Evolutionary conservation across 192 early-diverging fungal species (phyloP).

Genomic region (Coemansia guatemalensis): DNA sequence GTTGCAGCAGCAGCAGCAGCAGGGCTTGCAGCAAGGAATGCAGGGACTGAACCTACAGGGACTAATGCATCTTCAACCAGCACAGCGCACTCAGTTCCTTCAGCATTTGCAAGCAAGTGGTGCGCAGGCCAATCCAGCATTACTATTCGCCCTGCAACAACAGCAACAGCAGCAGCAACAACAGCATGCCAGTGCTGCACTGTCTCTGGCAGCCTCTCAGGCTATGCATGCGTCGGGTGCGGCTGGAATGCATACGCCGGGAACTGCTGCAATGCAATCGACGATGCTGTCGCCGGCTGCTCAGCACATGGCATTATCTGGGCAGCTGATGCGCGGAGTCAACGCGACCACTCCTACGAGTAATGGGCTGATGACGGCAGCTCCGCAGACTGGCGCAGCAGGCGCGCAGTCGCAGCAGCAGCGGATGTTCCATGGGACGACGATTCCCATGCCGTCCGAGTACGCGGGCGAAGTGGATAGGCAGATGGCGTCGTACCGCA

Average conservation of each 20-base stretch:
- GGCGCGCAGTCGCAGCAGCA: conserved; percentile 10
- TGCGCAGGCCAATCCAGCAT: conserved; percentile 15
- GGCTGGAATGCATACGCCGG: too few species aligned
- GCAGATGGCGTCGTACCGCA: conserved; percentile 14
- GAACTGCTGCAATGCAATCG: too few species aligned
- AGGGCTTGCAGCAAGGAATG: conserved; percentile 16
- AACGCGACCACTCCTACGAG: too few species aligned
- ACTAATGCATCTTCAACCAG: conserved; percentile 13
- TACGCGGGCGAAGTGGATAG: conserved; percentile 28
- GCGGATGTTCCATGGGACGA: conserved; percentile 26
- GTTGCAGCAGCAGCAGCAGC: conserved; percentile 16
- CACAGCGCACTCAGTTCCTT: conserved; percentile 21
- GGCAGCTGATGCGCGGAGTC: too few species aligned
- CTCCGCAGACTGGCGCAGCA: too few species aligned
- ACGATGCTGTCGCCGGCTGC: too few species aligned
- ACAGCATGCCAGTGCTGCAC: conserved; percentile 14
- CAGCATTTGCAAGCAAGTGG: conserved; percentile 32
- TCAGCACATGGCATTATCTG: too few species aligned
- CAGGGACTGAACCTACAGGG: conserved; percentile 15
- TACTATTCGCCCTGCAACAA: conserved; percentile 25
- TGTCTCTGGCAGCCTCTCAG: not conserved
- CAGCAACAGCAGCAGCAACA: conserved; percentile 24
- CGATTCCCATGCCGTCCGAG: conserved; percentile 28
- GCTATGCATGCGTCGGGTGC: too few species aligned
- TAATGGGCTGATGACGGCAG: too few species aligned